A percentile compares a stretch with the other conserved stretches of the same genome.
Conservation (phyloP, 2,329 filamentous ascomycete species). For the Leptographium procerum region DNA sequence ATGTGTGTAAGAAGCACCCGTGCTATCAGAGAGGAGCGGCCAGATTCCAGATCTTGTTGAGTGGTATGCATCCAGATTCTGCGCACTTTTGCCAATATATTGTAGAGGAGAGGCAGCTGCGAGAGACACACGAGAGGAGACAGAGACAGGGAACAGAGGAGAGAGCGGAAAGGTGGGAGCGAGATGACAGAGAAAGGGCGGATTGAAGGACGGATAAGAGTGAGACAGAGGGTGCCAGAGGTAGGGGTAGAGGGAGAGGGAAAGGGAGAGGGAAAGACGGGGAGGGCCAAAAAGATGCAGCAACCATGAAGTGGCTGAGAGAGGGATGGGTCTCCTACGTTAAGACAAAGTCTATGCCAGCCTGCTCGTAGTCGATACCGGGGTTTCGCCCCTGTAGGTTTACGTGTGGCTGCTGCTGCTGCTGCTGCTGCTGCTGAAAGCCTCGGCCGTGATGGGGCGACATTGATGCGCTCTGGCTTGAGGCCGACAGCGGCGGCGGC, state of each 20-base stretch:
- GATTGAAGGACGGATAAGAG: too few species aligned
- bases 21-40: too few species aligned
- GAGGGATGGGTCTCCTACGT: constrained; percentile 58
- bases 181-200: too few species aligned
- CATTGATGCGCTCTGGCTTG: background rate
- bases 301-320: too few species aligned
- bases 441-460: constrained; percentile 8
- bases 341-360: constrained; percentile 83
- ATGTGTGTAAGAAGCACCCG: too few species aligned
- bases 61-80: too few species aligned
- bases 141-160: background rate
- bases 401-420: background rate
- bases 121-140: background rate
- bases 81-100: constrained; percentile 18
- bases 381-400: constrained; percentile 21
- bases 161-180: too few species aligned
- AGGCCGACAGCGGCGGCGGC: constrained; percentile 24
- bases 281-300: background rate
- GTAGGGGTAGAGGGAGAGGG: background rate
- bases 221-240: too few species aligned
- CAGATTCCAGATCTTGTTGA: too few species aligned
- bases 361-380: constrained; percentile 62
- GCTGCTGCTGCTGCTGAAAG: background rate
- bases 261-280: background rate
- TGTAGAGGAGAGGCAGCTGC: too few species aligned